These are phyloP conservation scores for Cicer bijugum DNA, from an alignment of 306 rosid species.

Conservation along the genomic window DNA sequence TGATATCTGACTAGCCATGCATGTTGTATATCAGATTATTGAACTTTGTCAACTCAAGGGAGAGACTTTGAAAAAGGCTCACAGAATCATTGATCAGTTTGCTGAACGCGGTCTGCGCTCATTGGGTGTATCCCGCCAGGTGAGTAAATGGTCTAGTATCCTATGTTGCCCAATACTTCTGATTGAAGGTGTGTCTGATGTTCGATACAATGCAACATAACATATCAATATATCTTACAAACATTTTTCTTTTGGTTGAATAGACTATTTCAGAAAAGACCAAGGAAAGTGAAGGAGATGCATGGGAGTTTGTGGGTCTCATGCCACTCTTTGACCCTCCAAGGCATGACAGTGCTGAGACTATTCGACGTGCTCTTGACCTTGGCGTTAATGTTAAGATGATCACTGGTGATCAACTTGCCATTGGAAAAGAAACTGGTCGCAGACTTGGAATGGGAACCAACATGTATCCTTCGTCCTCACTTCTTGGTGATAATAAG, in stretches of 20 bases:
- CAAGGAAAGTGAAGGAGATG: conserved; percentile 75
- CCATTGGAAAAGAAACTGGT: conserved; percentile 93
- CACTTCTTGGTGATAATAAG: conserved; percentile 75
- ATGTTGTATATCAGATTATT: conserved; percentile 60
- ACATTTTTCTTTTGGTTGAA: not conserved
- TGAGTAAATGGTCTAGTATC: conserved; percentile 42
- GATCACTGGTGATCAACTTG: conserved; percentile 98
- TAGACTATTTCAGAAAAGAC: conserved; percentile 73
- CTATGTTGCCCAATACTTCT: too few species aligned
- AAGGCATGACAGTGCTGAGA: conserved; percentile 96
- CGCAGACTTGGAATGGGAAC: conserved; percentile 99
- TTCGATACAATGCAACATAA: too few species aligned
- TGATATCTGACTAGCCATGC: conserved; percentile 27
- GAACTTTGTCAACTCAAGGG: conserved; percentile 78
- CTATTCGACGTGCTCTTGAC: conserved; percentile 90
- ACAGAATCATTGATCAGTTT: conserved; percentile 60
- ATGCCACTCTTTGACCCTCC: conserved; percentile 97
- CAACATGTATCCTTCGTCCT: conserved; percentile 92
- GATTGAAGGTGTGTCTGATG: too few species aligned
- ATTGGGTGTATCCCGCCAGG: conserved; percentile 78
- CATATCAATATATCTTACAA: not conserved
- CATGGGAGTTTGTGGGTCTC: conserved; percentile 87
- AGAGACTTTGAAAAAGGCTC: conserved; percentile 60
- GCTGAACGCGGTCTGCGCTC: conserved; percentile 88
- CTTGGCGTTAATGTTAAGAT: conserved; percentile 93